Percentiles rank a stretch among this genome's conserved stretches.
These are phyloP conservation scores for Xylaria venustula DNA, from an alignment of 495 filamentous ascomycete species.

Conservation along the genomic window DNA sequence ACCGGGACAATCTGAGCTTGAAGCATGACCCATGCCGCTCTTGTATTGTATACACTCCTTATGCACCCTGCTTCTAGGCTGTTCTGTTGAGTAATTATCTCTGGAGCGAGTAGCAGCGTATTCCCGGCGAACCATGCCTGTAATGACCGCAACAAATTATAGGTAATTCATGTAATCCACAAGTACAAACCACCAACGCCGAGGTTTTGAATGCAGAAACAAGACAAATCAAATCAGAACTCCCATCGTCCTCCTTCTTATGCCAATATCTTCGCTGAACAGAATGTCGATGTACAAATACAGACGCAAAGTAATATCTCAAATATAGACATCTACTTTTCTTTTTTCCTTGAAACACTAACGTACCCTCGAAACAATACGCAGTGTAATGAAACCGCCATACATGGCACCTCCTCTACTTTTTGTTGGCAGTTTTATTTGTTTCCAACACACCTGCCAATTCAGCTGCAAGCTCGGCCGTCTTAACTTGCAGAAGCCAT, in stretches of 20 bases:
- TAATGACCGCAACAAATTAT: neutral
- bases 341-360: too few species aligned
- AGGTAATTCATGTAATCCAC: neutral
- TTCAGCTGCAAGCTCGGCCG: slow-evolving; percentile 41
- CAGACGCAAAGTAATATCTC: neutral
- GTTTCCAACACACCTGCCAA: slow-evolving; percentile 47
- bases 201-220: slow-evolving; percentile 4
- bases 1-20: too few species aligned
- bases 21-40: too few species aligned
- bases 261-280: slow-evolving; percentile 2
- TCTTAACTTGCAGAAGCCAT: slow-evolving; percentile 66
- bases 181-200: neutral
- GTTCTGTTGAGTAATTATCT: too few species aligned
- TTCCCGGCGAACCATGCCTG: neutral
- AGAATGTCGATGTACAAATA: slow-evolving; percentile 8
- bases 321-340: neutral
- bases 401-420: too few species aligned
- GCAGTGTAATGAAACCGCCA: neutral
- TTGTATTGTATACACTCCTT: too few species aligned
- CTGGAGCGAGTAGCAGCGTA: too few species aligned
- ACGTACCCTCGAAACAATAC: too few species aligned
- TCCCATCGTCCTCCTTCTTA: neutral
- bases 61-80: too few species aligned
- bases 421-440: slow-evolving; percentile 47
- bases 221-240: too few species aligned